Conservation (phyloP, 2,329 filamentous ascomycete species). For the Colletotrichum sp. region DNA sequence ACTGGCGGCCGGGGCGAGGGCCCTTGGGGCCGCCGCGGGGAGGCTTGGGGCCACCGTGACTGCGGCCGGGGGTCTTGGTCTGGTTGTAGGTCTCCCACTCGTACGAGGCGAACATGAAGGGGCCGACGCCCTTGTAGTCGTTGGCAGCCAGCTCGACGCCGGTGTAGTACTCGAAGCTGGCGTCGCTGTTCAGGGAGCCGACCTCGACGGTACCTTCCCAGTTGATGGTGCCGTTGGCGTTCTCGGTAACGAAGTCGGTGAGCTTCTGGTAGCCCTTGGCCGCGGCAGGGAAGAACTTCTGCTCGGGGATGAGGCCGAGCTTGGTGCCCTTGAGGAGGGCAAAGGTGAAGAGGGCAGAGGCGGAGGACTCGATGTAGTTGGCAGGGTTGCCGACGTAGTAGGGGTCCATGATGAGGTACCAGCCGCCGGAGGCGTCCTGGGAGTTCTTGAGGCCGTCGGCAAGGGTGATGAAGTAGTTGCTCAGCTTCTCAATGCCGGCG, state of each 20-base stretch:
- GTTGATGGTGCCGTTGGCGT: slow-evolving; percentile 51
- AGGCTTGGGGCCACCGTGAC: neutral
- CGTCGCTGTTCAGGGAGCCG: slow-evolving; percentile 53
- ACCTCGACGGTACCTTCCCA: slow-evolving; percentile 59
- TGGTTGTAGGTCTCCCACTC: slow-evolving; percentile 25
- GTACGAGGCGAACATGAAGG: slow-evolving; percentile 24
- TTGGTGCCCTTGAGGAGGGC: slow-evolving; percentile 41
- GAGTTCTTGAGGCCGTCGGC: slow-evolving; percentile 45
- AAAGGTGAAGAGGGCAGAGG: slow-evolving; percentile 62
- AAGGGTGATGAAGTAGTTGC: slow-evolving; percentile 44
- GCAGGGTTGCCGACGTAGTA: slow-evolving; percentile 49
- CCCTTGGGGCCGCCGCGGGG: neutral
- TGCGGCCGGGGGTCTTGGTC: neutral
- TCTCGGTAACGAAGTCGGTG: slow-evolving; percentile 49
- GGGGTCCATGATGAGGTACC: slow-evolving; percentile 63
- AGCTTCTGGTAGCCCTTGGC: slow-evolving; percentile 39
- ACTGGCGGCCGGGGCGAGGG: neutral
- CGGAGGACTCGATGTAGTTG: slow-evolving; percentile 67
- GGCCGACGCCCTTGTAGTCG: slow-evolving; percentile 25
- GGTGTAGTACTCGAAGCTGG: slow-evolving; percentile 45
- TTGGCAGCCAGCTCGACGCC: slow-evolving; percentile 9
- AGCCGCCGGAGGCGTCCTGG: slow-evolving; percentile 52
- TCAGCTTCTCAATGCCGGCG: slow-evolving; percentile 38
- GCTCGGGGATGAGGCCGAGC: slow-evolving; percentile 36
- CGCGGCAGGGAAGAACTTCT: slow-evolving; percentile 41